Conservation (phyloP, 768 basidiomycete genomes). For the Suillus decipiens region DNA sequence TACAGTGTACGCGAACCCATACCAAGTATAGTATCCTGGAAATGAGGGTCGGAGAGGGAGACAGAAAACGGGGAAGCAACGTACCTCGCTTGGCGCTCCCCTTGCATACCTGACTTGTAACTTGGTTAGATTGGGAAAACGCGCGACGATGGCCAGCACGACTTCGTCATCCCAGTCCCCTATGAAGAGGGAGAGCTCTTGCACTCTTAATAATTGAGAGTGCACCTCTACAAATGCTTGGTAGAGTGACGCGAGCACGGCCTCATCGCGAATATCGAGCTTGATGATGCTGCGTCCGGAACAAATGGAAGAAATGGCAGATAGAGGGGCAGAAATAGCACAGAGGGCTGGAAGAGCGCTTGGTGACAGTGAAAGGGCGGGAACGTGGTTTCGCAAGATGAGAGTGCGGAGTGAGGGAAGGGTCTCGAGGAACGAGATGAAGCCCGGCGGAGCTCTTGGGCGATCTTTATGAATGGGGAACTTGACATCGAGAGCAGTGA, state of each 20-base stretch:
- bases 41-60: background rate
- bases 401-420: slow-evolving; percentile 26
- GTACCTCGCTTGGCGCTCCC: slow-evolving; percentile 43
- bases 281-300: slow-evolving; percentile 18
- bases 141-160: slow-evolving; percentile 41
- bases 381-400: slow-evolving; percentile 30
- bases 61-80: slow-evolving; percentile 15
- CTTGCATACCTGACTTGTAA: slow-evolving; percentile 42
- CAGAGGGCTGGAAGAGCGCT: slow-evolving; percentile 22
- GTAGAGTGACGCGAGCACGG: slow-evolving; percentile 23
- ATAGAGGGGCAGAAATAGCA: slow-evolving; percentile 28
- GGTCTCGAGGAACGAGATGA: slow-evolving; percentile 24
- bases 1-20: slow-evolving; percentile 46
- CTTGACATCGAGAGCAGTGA: slow-evolving; percentile 29
- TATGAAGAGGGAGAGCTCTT: slow-evolving; percentile 37
- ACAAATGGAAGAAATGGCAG: slow-evolving; percentile 29
- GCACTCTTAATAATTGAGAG: slow-evolving; percentile 16
- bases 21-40: slow-evolving; percentile 40
- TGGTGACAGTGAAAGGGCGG: slow-evolving; percentile 25
- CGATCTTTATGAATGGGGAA: slow-evolving; percentile 34
- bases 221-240: slow-evolving; percentile 19
- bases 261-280: slow-evolving; percentile 28
- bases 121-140: slow-evolving; percentile 37
- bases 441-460: slow-evolving; percentile 23
- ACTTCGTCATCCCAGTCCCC: slow-evolving; percentile 50